phyloP scores from a whole-genome alignment of 371 early-diverging fungal genomes.

The Mortierella sp. region DNA sequence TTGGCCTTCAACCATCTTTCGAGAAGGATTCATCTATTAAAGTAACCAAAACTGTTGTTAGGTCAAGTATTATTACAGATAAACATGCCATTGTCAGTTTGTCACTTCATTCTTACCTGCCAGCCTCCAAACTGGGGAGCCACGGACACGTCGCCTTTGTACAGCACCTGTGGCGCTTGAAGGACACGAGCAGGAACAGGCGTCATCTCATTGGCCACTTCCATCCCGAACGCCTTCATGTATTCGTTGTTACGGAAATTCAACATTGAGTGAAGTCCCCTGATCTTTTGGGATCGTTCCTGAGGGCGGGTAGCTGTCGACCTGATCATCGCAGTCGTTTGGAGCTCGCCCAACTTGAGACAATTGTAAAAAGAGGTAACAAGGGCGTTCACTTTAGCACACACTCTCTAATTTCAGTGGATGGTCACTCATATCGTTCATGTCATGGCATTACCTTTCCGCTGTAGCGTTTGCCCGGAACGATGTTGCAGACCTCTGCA shows the following conservation, averaged over 20 bases:
- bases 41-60: constrained; percentile 5
- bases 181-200: constrained; percentile 72
- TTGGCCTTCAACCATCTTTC: constrained; percentile 68
- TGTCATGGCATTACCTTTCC: constrained; percentile 63
- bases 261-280: constrained; percentile 23
- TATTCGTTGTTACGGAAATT: constrained; percentile 44
- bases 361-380: not conserved
- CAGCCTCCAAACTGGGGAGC: constrained; percentile 74
- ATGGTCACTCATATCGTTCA: too few species aligned
- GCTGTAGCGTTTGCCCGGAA: constrained; percentile 71
- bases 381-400: too few species aligned
- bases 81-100: too few species aligned
- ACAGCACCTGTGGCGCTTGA: constrained; percentile 66
- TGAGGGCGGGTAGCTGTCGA: constrained; percentile 66
- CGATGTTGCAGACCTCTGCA: constrained; percentile 77
- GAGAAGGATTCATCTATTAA: constrained; percentile 60
- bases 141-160: constrained; percentile 58
- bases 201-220: constrained; percentile 57
- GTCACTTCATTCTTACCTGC: too few species aligned
- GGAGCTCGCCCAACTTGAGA: constrained; percentile 64
- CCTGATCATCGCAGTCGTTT: constrained; percentile 81
- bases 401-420: too few species aligned
- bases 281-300: constrained; percentile 55
- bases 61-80: too few species aligned
- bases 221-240: constrained; percentile 53